Percentiles rank a stretch among this genome's conserved stretches.
phyloP scores from a whole-genome alignment of 305 asterid species.

The Striga hermonthica region DNA sequence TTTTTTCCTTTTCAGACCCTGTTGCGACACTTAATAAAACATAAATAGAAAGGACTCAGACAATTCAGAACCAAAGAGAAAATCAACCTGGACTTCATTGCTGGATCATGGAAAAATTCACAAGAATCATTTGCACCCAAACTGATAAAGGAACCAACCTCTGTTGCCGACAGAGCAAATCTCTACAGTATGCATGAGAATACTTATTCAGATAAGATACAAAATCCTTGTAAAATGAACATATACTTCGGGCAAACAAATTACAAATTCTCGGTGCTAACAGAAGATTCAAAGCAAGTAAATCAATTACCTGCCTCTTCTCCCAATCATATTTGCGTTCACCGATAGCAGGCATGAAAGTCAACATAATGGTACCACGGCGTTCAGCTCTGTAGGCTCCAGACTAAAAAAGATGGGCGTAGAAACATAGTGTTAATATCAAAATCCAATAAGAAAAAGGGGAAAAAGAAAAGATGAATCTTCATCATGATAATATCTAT shows the following conservation, averaged over 20 bases:
- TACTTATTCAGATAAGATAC: slow-evolving; percentile 24
- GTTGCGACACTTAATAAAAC: too few species aligned
- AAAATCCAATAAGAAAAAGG: neutral
- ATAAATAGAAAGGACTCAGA: slow-evolving; percentile 6
- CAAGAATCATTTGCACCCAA: slow-evolving; percentile 68
- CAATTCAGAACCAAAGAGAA: slow-evolving; percentile 16
- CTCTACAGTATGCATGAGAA: slow-evolving; percentile 39
- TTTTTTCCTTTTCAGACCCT: too few species aligned
- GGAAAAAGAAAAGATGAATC: neutral
- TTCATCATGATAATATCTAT: slow-evolving; percentile 8
- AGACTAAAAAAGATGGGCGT: slow-evolving; percentile 40
- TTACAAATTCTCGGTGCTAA: neutral
- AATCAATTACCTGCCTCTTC: slow-evolving; percentile 63
- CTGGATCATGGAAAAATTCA: slow-evolving; percentile 88
- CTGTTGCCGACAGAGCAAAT: slow-evolving; percentile 84
- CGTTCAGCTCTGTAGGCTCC: slow-evolving; percentile 70
- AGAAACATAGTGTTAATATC: slow-evolving; percentile 8
- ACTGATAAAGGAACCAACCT: slow-evolving; percentile 78
- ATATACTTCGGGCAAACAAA: slow-evolving; percentile 6
- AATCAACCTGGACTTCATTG: slow-evolving; percentile 76
- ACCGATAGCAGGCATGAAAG: slow-evolving; percentile 76
- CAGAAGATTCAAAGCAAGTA: neutral
- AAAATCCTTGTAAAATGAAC: slow-evolving; percentile 8
- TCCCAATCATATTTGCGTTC: slow-evolving; percentile 91
- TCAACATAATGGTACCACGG: slow-evolving; percentile 64